These are phyloP conservation scores for Neolentinus lepideus DNA, from an alignment of 1,284 basidiomycete species.

Conservation along the genomic window DNA sequence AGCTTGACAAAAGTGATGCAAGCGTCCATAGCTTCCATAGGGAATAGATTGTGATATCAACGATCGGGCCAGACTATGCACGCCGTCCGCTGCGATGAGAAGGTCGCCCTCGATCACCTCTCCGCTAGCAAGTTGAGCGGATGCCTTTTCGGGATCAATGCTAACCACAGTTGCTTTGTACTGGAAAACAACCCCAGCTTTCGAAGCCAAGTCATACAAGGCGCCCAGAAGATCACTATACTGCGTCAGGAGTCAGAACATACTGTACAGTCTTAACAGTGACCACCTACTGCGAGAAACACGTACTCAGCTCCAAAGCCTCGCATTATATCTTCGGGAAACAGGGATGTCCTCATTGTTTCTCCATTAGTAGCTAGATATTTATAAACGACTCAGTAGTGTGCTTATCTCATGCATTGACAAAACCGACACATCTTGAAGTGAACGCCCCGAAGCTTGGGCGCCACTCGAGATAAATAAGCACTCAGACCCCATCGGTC, in stretches of 20 bases:
- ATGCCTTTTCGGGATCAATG: background rate
- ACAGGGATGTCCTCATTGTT: no score
- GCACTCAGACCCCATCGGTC: slow-evolving; percentile 46
- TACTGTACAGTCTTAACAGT: background rate
- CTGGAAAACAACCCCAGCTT: background rate
- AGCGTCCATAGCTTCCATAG: background rate
- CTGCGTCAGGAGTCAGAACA: background rate
- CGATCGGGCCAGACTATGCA: background rate
- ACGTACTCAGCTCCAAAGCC: background rate
- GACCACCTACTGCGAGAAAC: background rate
- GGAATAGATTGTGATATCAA: background rate
- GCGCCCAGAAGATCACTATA: background rate
- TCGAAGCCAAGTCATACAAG: background rate
- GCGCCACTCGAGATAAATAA: slow-evolving; percentile 15
- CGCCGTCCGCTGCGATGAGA: background rate
- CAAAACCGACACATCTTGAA: background rate
- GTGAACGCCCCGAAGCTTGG: background rate
- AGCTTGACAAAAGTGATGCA: background rate
- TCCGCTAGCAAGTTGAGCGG: background rate
- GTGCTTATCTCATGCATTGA: no score
- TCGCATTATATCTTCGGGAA: background rate
- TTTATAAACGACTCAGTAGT: no score
- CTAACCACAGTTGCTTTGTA: background rate
- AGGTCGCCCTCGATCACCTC: background rate
- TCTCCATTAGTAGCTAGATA: no score